A percentile compares a stretch with the other conserved stretches of the same genome.
These are phyloP conservation scores for Zygotorulaspora danielsina DNA, from an alignment of 805 yeast species.

Conservation along the genomic window DNA sequence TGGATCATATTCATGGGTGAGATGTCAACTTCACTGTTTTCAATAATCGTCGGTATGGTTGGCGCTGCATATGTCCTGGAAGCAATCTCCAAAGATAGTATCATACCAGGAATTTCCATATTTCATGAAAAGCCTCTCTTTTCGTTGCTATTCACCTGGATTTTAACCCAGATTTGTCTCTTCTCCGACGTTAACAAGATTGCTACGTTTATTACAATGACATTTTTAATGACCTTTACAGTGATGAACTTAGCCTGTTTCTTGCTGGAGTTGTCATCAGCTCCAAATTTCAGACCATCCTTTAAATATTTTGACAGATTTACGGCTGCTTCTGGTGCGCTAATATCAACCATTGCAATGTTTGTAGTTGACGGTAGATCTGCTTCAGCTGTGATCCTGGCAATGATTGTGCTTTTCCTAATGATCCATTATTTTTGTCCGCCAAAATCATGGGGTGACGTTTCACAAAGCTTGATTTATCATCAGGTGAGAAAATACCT, in stretches of 20 bases:
- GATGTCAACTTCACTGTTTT: constrained; percentile 81
- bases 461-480: constrained; percentile 88
- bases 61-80: constrained; percentile 91
- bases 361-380: constrained; percentile 89
- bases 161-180: constrained; percentile 75
- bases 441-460: constrained; percentile 98
- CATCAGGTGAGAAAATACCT: constrained; percentile 92
- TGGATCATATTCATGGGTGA: constrained; percentile 80
- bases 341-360: constrained; percentile 77
- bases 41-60: constrained; percentile 90
- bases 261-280: constrained; percentile 78
- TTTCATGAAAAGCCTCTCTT: constrained; percentile 64
- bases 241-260: constrained; percentile 94
- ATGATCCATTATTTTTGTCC: constrained; percentile 87
- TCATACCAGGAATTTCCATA: constrained; percentile 70
- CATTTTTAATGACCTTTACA: constrained; percentile 91
- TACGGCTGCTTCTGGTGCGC: constrained; percentile 76
- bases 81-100: constrained; percentile 84
- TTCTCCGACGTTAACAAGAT: constrained; percentile 90
- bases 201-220: constrained; percentile 95
- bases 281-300: constrained; percentile 98
- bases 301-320: constrained; percentile 78
- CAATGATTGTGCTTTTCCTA: constrained; percentile 61
- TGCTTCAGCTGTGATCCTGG: constrained; percentile 69
- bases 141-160: constrained; percentile 73